Evolutionary conservation across 345 rosid species (phyloP).

Genomic region (Gossypium bickii): DNA sequence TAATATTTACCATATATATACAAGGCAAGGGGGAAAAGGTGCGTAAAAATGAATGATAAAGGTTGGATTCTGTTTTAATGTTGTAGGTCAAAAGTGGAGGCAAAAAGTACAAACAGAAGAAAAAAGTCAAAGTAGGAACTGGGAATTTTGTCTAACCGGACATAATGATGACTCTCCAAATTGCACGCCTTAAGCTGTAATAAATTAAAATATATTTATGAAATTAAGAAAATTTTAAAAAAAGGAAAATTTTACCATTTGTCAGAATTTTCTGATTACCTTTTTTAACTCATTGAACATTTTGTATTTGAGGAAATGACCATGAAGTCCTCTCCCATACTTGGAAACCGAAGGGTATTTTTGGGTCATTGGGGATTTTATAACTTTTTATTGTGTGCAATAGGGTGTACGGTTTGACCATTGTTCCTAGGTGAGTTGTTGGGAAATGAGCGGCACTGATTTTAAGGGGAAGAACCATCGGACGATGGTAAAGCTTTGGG

Average conservation of each 20-base stretch:
- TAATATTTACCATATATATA: too few relatives aligned
- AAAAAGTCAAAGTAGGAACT: constrained; percentile 31
- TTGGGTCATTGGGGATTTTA: background rate
- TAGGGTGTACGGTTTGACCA: background rate
- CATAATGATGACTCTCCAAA: constrained; percentile 33
- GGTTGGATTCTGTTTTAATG: background rate
- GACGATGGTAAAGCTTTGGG: constrained; percentile 18
- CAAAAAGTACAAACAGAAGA: constrained; percentile 1
- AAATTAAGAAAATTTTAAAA: too few relatives aligned
- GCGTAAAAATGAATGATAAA: background rate
- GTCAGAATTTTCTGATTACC: constrained; percentile 14
- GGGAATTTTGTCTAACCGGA: constrained; percentile 27
- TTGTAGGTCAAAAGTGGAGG: constrained; percentile 28
- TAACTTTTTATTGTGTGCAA: background rate
- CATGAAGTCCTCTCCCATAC: background rate
- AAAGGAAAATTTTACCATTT: too few relatives aligned
- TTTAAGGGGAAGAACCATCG: constrained; percentile 23
- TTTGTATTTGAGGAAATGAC: constrained; percentile 15
- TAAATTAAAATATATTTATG: background rate
- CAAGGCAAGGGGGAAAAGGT: background rate
- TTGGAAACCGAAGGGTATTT: background rate
- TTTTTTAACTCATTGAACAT: constrained; percentile 21
- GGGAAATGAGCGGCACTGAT: constrained; percentile 31
- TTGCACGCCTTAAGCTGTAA: constrained; percentile 35
- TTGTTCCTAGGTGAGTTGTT: background rate